Base-by-base conservation (phyloP, 164 flowering plant genomes). In the Chimonanthus salicifolius region DNA sequence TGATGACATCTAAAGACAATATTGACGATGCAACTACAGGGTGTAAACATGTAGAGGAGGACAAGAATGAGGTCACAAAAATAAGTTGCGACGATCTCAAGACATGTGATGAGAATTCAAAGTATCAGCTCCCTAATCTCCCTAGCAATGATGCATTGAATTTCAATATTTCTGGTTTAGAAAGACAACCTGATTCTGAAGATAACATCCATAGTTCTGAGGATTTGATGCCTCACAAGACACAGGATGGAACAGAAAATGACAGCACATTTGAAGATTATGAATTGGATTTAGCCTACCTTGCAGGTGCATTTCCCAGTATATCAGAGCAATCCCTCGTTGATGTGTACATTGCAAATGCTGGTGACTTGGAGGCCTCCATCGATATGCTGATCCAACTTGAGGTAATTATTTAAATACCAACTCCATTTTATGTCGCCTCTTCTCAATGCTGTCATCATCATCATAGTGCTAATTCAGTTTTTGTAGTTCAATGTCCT, bases 291-390 rank as follows among this genome's bases (percentile, higher is more conserved):
- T 18, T 74, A 58, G 69, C 63, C 54, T 74, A 67, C 47, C 69
- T 68, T 6, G 47, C 18, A 7, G 64, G 47, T 62, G 58, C n/a
- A 33, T 74, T 74, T 60, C 76, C 76, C 10, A 58, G 66, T 58
- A 33, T 50, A 54, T 74, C 76, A 2, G 65, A 67, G 63, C 70
- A 74, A 50, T 74, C 71, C 49, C 63, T 74, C 7, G 13, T 58
- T 20, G 76, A 74, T 74, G 76, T 74, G 33, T 74, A 74, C 71
- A 18, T 60, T 58, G 76, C 69, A 74, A 74, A 74, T 68, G 58
- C n/a, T 10, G 71, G 76, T 67, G 71, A 74, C 64, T 16, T 74
- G 66, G 71, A 67, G 7, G 71, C 76, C 16, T 49, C 76, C 0
- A 58, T 68, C 20, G 76, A 74, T 16, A 74, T 74, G 76, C 62